A percentile compares a stretch with the other conserved stretches of the same genome.
Conservation (phyloP, 129 eudicot species). For the Artemisia argyi region DNA sequence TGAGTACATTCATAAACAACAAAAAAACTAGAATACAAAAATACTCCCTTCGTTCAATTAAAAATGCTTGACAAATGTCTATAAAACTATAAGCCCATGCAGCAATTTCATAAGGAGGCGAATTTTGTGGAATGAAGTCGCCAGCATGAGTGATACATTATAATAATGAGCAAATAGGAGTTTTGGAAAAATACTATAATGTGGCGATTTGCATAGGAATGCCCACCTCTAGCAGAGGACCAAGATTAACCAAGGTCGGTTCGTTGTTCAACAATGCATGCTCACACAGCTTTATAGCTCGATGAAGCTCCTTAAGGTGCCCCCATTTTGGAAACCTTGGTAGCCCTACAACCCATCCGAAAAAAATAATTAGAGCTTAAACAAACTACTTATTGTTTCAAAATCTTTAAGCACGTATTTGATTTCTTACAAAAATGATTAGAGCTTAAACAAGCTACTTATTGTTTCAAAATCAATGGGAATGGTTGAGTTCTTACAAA, state of each 20-base stretch:
- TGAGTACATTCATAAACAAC: background rate
- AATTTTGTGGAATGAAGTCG: slow-evolving; percentile 4
- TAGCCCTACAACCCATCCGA: slow-evolving; percentile 58
- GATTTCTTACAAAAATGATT: background rate
- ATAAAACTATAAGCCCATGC: background rate
- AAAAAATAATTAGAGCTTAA: slow-evolving; percentile 9
- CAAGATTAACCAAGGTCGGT: slow-evolving; percentile 60
- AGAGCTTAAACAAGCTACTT: slow-evolving; percentile 1
- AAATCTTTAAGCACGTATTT: background rate
- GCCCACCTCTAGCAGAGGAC: slow-evolving; percentile 68
- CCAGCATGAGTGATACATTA: background rate
- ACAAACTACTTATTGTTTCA: background rate
- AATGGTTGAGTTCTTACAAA: no score
- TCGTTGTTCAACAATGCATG: slow-evolving; percentile 58
- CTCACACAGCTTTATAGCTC: slow-evolving; percentile 82
- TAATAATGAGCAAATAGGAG: background rate
- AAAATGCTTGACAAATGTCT: background rate
- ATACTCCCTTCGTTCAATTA: background rate
- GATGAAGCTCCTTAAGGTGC: slow-evolving; percentile 94
- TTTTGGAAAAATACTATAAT: no score
- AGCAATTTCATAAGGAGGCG: background rate
- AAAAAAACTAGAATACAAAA: background rate
- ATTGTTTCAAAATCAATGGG: background rate
- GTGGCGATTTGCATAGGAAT: background rate
- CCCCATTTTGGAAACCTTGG: slow-evolving; percentile 96